A percentile compares a stretch with the other conserved stretches of the same genome.
Evolutionary conservation across 73 alveolate species (phyloP).

Genomic region (Symbiodinium pilosum): DNA sequence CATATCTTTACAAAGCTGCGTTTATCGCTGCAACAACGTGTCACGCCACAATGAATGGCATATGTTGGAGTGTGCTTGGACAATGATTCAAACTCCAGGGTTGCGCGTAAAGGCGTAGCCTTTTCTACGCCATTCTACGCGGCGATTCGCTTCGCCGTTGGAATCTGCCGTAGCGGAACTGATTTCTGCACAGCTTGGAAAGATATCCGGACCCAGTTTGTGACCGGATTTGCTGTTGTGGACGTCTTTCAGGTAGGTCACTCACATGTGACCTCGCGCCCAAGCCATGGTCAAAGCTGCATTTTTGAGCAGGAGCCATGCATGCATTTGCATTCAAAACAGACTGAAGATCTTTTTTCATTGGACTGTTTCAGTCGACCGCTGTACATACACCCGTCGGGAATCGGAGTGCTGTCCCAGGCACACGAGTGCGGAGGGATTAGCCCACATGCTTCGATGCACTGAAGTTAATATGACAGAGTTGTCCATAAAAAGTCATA

Average conservation of each 20-base stretch:
- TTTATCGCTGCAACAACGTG: background rate
- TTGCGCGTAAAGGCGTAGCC: background rate
- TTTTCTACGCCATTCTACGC: background rate
- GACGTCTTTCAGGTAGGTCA: background rate
- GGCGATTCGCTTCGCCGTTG: background rate
- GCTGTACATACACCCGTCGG: background rate
- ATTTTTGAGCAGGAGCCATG: background rate
- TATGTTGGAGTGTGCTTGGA: constrained; percentile 11
- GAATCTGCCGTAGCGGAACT: background rate
- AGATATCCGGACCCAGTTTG: constrained; percentile 18
- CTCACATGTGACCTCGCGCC: background rate
- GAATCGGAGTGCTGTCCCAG: background rate
- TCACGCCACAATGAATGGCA: constrained; percentile 1
- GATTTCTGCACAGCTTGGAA: background rate
- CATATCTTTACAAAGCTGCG: too few species aligned
- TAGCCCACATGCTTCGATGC: background rate
- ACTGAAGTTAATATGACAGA: too few species aligned
- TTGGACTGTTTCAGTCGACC: background rate
- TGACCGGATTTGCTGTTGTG: background rate
- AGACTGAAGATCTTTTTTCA: background rate
- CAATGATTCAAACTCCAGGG: constrained; percentile 17
- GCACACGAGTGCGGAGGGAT: background rate
- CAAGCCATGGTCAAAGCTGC: background rate
- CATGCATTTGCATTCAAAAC: background rate
- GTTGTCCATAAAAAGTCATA: too few species aligned